Conservation (phyloP, 2,329 filamentous ascomycete species). For the Penicillium capsulatum region DNA sequence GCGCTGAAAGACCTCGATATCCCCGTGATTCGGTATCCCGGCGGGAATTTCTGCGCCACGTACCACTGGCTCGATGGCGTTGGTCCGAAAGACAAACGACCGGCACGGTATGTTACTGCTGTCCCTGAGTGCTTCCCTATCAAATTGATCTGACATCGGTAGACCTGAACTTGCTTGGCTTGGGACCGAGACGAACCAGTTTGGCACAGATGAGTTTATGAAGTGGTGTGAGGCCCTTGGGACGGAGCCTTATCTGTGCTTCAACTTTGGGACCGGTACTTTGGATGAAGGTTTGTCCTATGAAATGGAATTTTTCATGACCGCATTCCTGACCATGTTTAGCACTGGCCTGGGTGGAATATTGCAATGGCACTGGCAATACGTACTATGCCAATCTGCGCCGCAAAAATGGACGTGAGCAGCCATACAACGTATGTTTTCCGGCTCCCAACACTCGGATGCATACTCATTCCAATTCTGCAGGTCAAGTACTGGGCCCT, state of each 20-base stretch:
- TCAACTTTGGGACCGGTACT: constrained; percentile 76
- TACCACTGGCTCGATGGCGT: constrained; percentile 84
- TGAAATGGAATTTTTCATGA: too few species aligned
- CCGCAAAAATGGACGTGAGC: constrained; percentile 66
- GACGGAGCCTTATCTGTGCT: constrained; percentile 72
- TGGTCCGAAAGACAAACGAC: constrained; percentile 66
- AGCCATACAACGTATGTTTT: constrained; percentile 63
- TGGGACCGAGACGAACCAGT: constrained; percentile 70
- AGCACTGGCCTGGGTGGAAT: constrained; percentile 75
- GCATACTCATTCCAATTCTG: too few species aligned
- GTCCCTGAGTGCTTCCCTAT: neutral
- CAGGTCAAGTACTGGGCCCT: constrained; percentile 78
- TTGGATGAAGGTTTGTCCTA: constrained; percentile 48
- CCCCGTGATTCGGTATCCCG: constrained; percentile 75
- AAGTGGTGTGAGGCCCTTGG: constrained; percentile 69
- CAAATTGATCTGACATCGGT: neutral
- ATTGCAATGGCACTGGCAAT: constrained; percentile 74
- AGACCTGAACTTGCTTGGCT: constrained; percentile 76
- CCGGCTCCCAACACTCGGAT: too few species aligned
- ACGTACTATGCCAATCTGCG: constrained; percentile 80
- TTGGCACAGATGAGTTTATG: constrained; percentile 84
- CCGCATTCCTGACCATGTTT: neutral
- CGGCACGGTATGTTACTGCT: constrained; percentile 43
- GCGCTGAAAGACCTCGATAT: constrained; percentile 69
- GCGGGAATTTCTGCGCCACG: constrained; percentile 78